These are phyloP conservation scores for Pinus tabuliformis DNA, from an alignment of 75 land plant species.

Conservation along the genomic window DNA sequence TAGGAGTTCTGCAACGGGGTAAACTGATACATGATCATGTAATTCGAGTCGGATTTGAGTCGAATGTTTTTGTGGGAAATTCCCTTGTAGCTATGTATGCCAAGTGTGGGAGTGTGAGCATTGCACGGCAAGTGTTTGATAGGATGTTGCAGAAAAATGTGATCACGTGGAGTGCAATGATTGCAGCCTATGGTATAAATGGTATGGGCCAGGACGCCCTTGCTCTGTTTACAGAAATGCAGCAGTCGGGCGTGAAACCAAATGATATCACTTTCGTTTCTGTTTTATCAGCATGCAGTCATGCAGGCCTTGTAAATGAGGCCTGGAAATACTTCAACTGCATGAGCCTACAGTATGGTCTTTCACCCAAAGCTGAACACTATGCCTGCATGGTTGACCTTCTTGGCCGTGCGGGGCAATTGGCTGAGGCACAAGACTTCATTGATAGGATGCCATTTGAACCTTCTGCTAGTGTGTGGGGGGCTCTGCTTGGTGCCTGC, in stretches of 20 bases:
- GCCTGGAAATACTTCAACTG: slow-evolving; percentile 12
- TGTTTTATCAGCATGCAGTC: slow-evolving; percentile 27
- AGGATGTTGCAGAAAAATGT: slow-evolving; percentile 11
- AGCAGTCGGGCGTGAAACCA: slow-evolving; percentile 12
- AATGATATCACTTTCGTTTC: slow-evolving; percentile 15
- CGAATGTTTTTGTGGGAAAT: slow-evolving; percentile 15
- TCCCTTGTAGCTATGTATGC: slow-evolving; percentile 34
- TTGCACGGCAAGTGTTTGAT: slow-evolving; percentile 23
- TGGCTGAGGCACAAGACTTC: slow-evolving; percentile 29
- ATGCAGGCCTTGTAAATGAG: slow-evolving; percentile 18
- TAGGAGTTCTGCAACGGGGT: slow-evolving; percentile 8
- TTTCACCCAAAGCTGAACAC: slow-evolving; percentile 23
- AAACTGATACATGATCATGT: slow-evolving; percentile 13
- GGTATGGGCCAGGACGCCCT: slow-evolving; percentile 7
- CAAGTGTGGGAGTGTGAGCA: slow-evolving; percentile 22
- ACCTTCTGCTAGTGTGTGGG: slow-evolving; percentile 14
- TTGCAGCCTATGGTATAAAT: slow-evolving; percentile 18
- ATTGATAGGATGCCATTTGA: slow-evolving; percentile 22
- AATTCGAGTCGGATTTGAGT: slow-evolving; percentile 6
- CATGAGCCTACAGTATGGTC: slow-evolving; percentile 11
- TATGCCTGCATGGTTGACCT: slow-evolving; percentile 43
- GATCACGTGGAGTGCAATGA: slow-evolving; percentile 29
- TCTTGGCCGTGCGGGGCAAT: slow-evolving; percentile 18
- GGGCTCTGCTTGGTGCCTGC: slow-evolving; percentile 42
- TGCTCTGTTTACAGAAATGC: slow-evolving; percentile 16